A percentile compares a stretch with the other conserved stretches of the same genome.
These are phyloP conservation scores for Volvox africanus DNA, from an alignment of 139 green algal genomes.

Conservation along the genomic window DNA sequence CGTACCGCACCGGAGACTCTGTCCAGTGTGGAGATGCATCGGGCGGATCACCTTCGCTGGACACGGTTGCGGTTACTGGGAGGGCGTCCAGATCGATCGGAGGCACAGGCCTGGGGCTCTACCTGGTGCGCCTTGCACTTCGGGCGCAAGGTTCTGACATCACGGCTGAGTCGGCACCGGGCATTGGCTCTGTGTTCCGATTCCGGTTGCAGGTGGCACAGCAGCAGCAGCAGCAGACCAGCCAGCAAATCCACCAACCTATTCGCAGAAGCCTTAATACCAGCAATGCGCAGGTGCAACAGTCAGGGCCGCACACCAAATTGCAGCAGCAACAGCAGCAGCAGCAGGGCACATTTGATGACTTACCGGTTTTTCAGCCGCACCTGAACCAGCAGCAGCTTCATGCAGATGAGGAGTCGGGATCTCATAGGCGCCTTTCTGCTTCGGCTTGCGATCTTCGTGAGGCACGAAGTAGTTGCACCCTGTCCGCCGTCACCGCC, in stretches of 20 bases:
- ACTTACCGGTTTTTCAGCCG: background rate
- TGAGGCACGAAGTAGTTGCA: background rate
- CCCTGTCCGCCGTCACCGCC: background rate
- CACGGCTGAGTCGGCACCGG: conserved; percentile 63
- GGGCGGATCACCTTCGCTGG: background rate
- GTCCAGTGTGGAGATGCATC: background rate
- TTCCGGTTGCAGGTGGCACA: conserved; percentile 66
- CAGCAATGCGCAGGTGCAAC: background rate
- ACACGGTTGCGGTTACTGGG: background rate
- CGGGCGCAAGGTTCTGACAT: conserved; percentile 76
- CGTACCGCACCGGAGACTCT: conserved; percentile 29
- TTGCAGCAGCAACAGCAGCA: background rate
- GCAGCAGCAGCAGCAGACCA: background rate
- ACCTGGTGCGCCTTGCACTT: conserved; percentile 60
- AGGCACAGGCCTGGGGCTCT: conserved; percentile 75
- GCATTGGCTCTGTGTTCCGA: conserved; percentile 71
- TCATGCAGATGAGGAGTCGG: background rate
- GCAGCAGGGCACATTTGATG: background rate
- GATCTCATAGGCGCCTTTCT: background rate
- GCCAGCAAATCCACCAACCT: background rate
- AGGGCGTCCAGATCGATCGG: conserved; percentile 58
- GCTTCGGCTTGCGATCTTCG: background rate
- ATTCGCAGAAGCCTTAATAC: background rate
- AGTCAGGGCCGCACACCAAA: background rate
- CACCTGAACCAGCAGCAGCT: background rate